Evolutionary conservation across 1,139 yeast species (phyloP).

Genomic region (Hemisphaericaspora xylofermentans): DNA sequence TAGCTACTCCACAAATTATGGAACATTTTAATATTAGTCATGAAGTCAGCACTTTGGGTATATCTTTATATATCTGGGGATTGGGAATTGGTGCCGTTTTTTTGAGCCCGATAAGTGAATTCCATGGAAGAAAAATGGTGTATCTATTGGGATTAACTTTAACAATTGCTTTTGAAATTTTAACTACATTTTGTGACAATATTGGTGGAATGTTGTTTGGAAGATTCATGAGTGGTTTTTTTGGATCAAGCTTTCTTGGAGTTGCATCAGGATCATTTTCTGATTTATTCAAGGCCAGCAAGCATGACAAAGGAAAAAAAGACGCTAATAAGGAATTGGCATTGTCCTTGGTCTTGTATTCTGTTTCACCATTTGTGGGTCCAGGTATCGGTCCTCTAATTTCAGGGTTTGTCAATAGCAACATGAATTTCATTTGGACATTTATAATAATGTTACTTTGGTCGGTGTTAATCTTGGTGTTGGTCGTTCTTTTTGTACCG

Average conservation of each 20-base stretch:
- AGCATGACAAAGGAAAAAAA: constrained; percentile 10
- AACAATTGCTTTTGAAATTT: constrained; percentile 25
- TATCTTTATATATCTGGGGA: constrained; percentile 30
- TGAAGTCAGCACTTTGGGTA: constrained; percentile 30
- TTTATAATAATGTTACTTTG: constrained; percentile 43
- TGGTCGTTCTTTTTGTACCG: constrained; percentile 41
- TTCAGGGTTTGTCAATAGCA: constrained; percentile 28
- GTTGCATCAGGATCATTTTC: constrained; percentile 37
- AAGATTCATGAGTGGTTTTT: constrained; percentile 33
- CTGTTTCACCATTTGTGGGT: constrained; percentile 33
- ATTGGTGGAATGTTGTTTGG: constrained; percentile 33
- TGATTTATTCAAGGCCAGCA: constrained; percentile 26
- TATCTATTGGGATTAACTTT: constrained; percentile 25
- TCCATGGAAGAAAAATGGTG: constrained; percentile 31
- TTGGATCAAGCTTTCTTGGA: constrained; percentile 35
- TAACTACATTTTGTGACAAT: constrained; percentile 29
- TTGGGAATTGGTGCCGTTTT: constrained; percentile 35
- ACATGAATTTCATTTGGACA: constrained; percentile 42
- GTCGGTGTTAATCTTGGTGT: constrained; percentile 29
- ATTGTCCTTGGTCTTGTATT: constrained; percentile 28
- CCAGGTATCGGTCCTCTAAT: constrained; percentile 35
- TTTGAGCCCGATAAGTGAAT: constrained; percentile 34
- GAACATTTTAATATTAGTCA: constrained; percentile 25
- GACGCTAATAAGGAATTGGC: constrained; percentile 25
- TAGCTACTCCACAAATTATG: constrained; percentile 26